These are phyloP conservation scores for Yarrowia divulgata DNA, from an alignment of 805 yeast species.

Conservation along the genomic window DNA sequence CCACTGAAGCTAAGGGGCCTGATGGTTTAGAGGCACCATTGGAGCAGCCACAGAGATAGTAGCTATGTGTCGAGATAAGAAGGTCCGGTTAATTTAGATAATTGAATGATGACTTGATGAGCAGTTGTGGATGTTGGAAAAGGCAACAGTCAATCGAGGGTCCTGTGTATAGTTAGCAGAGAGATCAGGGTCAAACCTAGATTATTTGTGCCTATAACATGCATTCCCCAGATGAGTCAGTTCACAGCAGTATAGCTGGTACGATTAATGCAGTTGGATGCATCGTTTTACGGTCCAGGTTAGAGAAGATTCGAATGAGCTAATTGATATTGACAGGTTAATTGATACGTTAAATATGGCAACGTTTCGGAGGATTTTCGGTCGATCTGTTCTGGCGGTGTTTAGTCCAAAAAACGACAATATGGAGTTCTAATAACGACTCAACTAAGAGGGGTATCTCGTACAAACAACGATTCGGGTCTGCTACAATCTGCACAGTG, in stretches of 20 bases:
- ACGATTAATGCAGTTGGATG: too few relatives aligned
- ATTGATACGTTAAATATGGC: background rate
- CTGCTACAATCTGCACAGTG: background rate
- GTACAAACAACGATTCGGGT: background rate
- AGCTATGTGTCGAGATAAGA: background rate
- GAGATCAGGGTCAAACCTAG: conserved; percentile 10
- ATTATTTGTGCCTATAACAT: background rate
- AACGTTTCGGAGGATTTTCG: background rate
- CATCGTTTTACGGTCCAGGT: background rate
- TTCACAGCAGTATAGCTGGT: too few relatives aligned
- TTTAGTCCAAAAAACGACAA: background rate
- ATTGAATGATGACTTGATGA: background rate
- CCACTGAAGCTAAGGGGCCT: conserved; percentile 2
- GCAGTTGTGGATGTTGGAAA: too few relatives aligned
- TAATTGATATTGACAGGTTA: background rate
- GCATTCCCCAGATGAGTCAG: conserved; percentile 31
- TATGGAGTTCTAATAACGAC: background rate
- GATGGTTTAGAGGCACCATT: conserved; percentile 2
- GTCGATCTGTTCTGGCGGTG: too few relatives aligned
- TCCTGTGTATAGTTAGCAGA: background rate
- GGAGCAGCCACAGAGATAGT: conserved; percentile 20
- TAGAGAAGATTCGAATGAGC: background rate
- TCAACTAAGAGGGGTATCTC: background rate
- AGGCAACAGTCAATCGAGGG: background rate
- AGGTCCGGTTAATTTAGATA: background rate